phyloP scores from a whole-genome alignment of 2,329 filamentous ascomycete species.

The Basipetospora chlamydospora region DNA sequence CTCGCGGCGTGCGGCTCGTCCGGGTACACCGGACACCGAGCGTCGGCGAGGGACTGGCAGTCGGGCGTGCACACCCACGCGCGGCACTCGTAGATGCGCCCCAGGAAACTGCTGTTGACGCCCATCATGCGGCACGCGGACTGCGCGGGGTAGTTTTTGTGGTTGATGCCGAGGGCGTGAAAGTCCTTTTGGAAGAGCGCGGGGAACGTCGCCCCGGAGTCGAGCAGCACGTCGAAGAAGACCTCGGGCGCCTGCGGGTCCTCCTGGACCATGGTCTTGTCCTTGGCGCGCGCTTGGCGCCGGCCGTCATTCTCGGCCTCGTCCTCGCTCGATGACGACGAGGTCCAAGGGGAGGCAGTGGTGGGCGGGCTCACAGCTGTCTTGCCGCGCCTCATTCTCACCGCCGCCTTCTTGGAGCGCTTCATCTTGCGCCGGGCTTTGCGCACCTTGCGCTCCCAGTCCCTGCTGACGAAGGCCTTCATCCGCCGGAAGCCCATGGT shows the following conservation, averaged over 20 bases:
- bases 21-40: constrained; percentile 10
- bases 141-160: constrained; percentile 21
- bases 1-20: constrained; percentile 7
- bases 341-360: no score
- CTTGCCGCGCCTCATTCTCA: no score
- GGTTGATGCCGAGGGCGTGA: constrained; percentile 17
- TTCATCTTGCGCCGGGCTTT: no score
- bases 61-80: constrained; percentile 15
- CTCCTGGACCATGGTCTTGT: neutral
- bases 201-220: constrained; percentile 28
- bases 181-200: constrained; percentile 21
- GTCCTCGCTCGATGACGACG: no score
- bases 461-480: constrained; percentile 1
- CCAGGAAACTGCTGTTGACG: constrained; percentile 8
- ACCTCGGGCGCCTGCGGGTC: constrained; percentile 14
- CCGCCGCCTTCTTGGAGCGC: no score
- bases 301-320: neutral
- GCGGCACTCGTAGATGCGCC: constrained; percentile 20
- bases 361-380: no score
- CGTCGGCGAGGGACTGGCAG: constrained; percentile 15
- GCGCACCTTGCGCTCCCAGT: no score
- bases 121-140: constrained; percentile 12
- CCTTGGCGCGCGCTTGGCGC: neutral
- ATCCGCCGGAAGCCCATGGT: constrained; percentile 15
- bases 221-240: constrained; percentile 21